Percentiles rank a stretch among this genome's conserved stretches.
These are phyloP conservation scores for Picea sitchensis DNA, from an alignment of 75 land plant species.

Conservation along the genomic window DNA sequence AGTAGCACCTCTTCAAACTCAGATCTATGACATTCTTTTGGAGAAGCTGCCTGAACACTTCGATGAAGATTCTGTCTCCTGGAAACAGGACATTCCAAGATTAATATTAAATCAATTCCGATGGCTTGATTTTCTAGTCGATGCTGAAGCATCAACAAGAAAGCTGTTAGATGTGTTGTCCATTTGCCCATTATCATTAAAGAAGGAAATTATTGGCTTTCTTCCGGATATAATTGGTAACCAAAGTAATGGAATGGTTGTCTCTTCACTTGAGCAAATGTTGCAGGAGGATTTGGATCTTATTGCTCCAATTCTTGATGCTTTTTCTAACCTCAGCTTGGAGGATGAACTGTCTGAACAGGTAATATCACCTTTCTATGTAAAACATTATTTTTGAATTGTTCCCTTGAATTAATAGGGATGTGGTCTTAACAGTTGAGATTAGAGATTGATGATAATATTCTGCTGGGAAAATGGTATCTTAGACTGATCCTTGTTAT, in stretches of 20 bases:
- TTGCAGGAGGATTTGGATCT: slow-evolving; percentile 76
- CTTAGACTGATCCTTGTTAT: neutral
- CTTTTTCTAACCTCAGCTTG: slow-evolving; percentile 73
- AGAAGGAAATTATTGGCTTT: slow-evolving; percentile 86
- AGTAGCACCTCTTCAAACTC: slow-evolving; percentile 63
- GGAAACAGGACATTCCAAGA: slow-evolving; percentile 64
- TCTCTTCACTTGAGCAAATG: slow-evolving; percentile 64
- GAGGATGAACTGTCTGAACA: slow-evolving; percentile 73
- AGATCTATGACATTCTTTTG: slow-evolving; percentile 52
- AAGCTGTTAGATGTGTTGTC: slow-evolving; percentile 79
- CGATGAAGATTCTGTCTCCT: slow-evolving; percentile 16
- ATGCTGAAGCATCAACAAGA: slow-evolving; percentile 47
- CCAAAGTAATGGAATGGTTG: slow-evolving; percentile 47
- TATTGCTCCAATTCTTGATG: slow-evolving; percentile 75
- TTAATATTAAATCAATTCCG: slow-evolving; percentile 85
- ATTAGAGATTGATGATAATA: neutral
- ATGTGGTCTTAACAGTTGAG: neutral
- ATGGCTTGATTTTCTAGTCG: slow-evolving; percentile 90
- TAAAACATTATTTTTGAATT: slow-evolving; percentile 8
- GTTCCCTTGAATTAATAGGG: neutral
- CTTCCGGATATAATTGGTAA: slow-evolving; percentile 85
- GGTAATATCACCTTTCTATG: slow-evolving; percentile 26
- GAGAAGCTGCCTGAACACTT: slow-evolving; percentile 89
- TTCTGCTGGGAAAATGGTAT: neutral
- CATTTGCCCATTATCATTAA: slow-evolving; percentile 61